Conservation (phyloP, 768 basidiomycete species). For the Podaxis rugospora region DNA sequence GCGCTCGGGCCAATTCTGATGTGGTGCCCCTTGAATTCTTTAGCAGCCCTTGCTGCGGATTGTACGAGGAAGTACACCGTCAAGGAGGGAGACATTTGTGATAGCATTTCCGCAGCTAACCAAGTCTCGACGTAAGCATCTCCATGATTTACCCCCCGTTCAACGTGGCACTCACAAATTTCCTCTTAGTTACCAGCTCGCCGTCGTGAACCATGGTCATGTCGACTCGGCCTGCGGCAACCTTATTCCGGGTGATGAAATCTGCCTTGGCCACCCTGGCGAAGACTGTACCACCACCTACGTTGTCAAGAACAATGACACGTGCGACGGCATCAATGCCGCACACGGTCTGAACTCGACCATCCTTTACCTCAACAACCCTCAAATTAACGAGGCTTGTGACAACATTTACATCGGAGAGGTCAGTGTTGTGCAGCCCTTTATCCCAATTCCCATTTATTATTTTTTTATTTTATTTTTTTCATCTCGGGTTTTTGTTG, state of each 20-base stretch:
- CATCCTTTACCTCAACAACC: conserved; percentile 67
- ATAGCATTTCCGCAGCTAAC: conserved; percentile 56
- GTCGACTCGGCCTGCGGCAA: conserved; percentile 58
- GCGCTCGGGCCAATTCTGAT: not conserved
- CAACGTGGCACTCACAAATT: not conserved
- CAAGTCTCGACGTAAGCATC: conserved; percentile 57
- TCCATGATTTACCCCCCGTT: not conserved
- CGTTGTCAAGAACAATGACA: conserved; percentile 51
- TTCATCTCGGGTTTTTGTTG: not conserved
- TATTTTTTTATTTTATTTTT: no score
- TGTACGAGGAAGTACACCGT: conserved; percentile 66
- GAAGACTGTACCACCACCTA: conserved; percentile 64
- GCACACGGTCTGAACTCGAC: conserved; percentile 42
- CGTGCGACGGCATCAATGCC: conserved; percentile 47
- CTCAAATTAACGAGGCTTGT: conserved; percentile 54
- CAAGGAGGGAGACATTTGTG: conserved; percentile 56
- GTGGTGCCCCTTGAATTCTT: not conserved
- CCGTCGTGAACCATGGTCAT: conserved; percentile 46
- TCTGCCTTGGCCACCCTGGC: conserved; percentile 60
- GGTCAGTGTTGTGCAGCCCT: conserved; percentile 34
- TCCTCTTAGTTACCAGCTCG: conserved; percentile 63
- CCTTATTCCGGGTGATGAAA: conserved; percentile 38
- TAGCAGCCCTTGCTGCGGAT: conserved; percentile 29
- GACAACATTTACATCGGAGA: conserved; percentile 73
- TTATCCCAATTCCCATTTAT: no score